Base-by-base conservation (phyloP, 495 filamentous ascomycete species). In the Penicillium nucicola region DNA sequence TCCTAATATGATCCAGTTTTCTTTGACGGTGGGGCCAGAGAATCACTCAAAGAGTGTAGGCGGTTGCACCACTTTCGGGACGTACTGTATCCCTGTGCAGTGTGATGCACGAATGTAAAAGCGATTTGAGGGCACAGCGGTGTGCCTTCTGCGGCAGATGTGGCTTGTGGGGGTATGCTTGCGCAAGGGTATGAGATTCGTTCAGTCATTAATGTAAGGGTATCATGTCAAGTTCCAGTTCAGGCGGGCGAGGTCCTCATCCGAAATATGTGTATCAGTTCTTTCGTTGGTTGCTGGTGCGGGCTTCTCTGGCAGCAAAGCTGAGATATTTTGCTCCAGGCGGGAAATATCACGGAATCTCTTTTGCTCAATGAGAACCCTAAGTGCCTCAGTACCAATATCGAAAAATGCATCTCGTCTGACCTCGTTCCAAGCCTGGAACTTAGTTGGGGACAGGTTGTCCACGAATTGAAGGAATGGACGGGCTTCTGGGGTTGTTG, bases 301-400 rank as follows among this genome's bases (percentile, higher is more conserved):
- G 15, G 54, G 47, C 33, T 65, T 42, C 23, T 60, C 62, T 8
- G 65, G 57, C 10, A 71, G 50, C 6, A 68, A 43, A 23, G 61
- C 37, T 34, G 72, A 67, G 37, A 77, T 57, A 25, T 63, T 53
- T 2, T 48, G 60, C 31, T 65, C 70, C 31, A 75, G 42, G 32
- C 36, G 52, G 33, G 64, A 55, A 20, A 62, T 68, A 39, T 70
- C 60, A 15, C 52, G 51, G 36, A 57, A 49, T 8, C 65, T 56
- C 28, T 65, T 58, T 32, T 51, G 57, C 13, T 75, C 70, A 12
- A 67, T 52, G 25, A 74, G 47, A 17, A 74, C 43, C 12, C 64
- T 65, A 13, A 77, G 61, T 2, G 65, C 71, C 22, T 71, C 62
- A 30, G 68, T 68, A 11, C 64, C 53, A n/a, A 62, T 56, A 0